Base-by-base conservation (phyloP, 768 basidiomycete genomes). In the Scleroderma citrinum region DNA sequence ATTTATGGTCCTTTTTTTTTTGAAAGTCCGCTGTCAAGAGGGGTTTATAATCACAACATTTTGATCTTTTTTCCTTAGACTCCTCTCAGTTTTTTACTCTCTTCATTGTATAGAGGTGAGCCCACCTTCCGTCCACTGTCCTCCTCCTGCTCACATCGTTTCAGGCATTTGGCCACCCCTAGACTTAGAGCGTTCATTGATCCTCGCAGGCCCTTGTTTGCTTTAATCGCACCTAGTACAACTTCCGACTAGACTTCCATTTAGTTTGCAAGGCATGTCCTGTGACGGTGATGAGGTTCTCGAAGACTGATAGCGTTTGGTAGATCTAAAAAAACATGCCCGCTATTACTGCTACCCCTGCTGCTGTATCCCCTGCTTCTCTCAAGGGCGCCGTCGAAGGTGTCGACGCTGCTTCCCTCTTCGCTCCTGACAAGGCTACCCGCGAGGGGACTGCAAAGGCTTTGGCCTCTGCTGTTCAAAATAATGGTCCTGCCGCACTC, bases 341-440 rank as follows among this genome's bases (percentile, higher is more conserved):
- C 56, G 82, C 87, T 72, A 80, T 81, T 69, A 83, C 83, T 53
- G 81, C 88, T 60, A 70, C 81, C 59, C 66, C 80, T 64, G 57
- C 71, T 71, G 70, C 72, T 52, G 77, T 85, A 58, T 71, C 79
- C 54, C 79, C 86, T 52, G 82, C 79, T 59, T 78, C 80, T 51
- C 82, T 90, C 71, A 90, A 90, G 74, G 79, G 83, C 50, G 74
- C 78, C 53, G 73, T 77, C 47, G 77, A 78, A 48, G 80, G 76
- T 60, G 71, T 90, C 56, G 85, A 93, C 69, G 67, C 87, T 53
- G 67, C 87, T 47, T 67, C 83, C 52, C 84, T 95, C 57, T 91
- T 95, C 63, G 81, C 78, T 56, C 75, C 87, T 57, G 93, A 95
- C 76, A 93, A 92, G 74, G 77, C 83, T 55, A 72, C 80, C 48